phyloP scores from a whole-genome alignment of 805 yeast genomes.

The Yamadazyma akitaensis region DNA sequence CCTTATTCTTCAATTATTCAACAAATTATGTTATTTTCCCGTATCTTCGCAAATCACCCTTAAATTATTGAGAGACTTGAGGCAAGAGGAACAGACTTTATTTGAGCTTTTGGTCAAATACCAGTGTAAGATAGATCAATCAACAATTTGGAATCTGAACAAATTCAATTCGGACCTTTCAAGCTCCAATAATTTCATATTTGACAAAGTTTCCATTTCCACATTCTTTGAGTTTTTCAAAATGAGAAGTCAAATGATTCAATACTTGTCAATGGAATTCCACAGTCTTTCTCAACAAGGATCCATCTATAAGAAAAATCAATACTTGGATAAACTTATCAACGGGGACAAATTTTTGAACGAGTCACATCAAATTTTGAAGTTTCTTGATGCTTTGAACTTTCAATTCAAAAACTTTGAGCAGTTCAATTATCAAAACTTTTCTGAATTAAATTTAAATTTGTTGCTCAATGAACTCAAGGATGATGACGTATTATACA shows the following conservation, averaged over 20 bases:
- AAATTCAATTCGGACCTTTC: constrained; percentile 42
- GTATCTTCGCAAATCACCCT: constrained; percentile 52
- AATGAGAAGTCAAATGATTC: constrained; percentile 59
- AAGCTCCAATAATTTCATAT: constrained; percentile 29
- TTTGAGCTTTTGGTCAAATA: constrained; percentile 49
- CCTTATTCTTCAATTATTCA: constrained; percentile 55
- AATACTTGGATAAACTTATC: constrained; percentile 53
- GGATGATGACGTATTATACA: constrained; percentile 1
- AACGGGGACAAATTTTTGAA: constrained; percentile 46
- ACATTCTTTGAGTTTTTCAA: constrained; percentile 59
- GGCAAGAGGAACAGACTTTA: constrained; percentile 29
- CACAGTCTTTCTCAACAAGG: constrained; percentile 47
- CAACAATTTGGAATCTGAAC: constrained; percentile 53
- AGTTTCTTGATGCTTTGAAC: constrained; percentile 69
- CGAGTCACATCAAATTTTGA: constrained; percentile 65
- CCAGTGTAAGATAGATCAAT: constrained; percentile 53
- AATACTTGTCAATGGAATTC: constrained; percentile 69
- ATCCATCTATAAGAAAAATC: constrained; percentile 48
- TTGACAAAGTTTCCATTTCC: constrained; percentile 37
- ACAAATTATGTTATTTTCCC: constrained; percentile 57
- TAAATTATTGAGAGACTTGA: constrained; percentile 46
- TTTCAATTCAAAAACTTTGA: constrained; percentile 47
- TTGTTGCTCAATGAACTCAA: constrained; percentile 34
- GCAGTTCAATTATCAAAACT: constrained; percentile 31
- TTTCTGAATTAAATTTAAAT: constrained; percentile 27